Conservation (phyloP, 2,329 filamentous ascomycete species). For the Ploettnerulaceae sp. region DNA sequence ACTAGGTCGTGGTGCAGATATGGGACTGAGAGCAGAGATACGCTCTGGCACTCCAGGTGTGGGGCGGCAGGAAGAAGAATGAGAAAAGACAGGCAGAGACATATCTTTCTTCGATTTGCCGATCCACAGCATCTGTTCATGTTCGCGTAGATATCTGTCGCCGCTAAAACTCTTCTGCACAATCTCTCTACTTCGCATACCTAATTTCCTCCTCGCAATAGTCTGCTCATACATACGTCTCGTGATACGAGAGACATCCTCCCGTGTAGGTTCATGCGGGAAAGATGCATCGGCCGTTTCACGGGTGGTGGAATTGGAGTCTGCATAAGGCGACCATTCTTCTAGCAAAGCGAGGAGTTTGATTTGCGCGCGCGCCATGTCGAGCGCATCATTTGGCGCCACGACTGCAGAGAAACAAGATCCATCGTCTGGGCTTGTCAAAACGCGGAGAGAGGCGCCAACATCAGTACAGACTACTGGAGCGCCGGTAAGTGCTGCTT, state of each 20-base stretch:
- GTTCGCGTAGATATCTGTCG: conserved; percentile 55
- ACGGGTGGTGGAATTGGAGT: conserved; percentile 21
- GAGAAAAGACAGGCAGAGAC: not conserved
- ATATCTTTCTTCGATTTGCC: conserved; percentile 13
- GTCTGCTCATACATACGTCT: conserved; percentile 53
- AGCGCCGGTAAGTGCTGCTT: conserved; percentile 50
- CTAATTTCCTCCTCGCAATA: conserved; percentile 49
- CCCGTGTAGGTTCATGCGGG: conserved; percentile 38
- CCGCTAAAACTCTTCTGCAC: conserved; percentile 56
- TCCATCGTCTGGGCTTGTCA: conserved; percentile 47
- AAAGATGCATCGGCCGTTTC: conserved; percentile 8
- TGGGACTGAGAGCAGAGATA: not conserved
- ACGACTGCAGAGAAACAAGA: conserved; percentile 55
- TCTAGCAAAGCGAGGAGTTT: conserved; percentile 56
- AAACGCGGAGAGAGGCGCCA: conserved; percentile 49
- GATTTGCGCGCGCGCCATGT: conserved; percentile 57
- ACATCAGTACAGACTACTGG: conserved; percentile 54
- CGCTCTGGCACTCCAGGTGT: not conserved
- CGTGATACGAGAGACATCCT: conserved; percentile 50
- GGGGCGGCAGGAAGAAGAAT: not conserved
- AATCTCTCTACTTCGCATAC: conserved; percentile 53
- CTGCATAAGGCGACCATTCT: conserved; percentile 55
- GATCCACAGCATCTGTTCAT: conserved; percentile 54
- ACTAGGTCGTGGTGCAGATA: not conserved
- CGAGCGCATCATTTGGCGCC: conserved; percentile 57